These are phyloP conservation scores for Prorocentrum cordatum DNA, from an alignment of 169 alveolate genomes.

Conservation along the genomic window DNA sequence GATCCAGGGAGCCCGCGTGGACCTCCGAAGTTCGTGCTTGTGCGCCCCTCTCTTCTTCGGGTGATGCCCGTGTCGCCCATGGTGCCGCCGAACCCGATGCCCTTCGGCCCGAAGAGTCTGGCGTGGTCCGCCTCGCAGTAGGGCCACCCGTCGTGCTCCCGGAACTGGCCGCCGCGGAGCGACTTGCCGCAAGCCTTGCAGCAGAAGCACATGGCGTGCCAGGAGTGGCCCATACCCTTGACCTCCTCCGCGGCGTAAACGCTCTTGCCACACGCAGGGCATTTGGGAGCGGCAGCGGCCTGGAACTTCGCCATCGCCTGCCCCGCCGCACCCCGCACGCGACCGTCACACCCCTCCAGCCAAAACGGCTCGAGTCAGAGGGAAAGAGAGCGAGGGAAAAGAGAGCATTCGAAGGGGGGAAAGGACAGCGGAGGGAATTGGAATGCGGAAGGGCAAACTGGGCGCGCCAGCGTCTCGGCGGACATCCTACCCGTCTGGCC, in stretches of 20 bases:
- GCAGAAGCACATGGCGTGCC: constrained; percentile 1
- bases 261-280: neutral
- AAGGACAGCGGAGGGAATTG: too few relatives aligned
- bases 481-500: too few relatives aligned
- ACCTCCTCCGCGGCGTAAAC: neutral
- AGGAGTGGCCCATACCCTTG: neutral
- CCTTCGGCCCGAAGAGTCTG: constrained; percentile 1
- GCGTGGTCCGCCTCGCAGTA: constrained; percentile 10
- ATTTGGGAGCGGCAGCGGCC: neutral
- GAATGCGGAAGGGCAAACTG: too few relatives aligned
- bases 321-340: too few relatives aligned
- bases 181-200: constrained; percentile 2
- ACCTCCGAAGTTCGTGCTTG: too few relatives aligned
- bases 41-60: too few relatives aligned
- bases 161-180: neutral
- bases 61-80: neutral
- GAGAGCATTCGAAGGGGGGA: too few relatives aligned
- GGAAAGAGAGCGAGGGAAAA: too few relatives aligned
- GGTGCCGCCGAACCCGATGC: constrained; percentile 1
- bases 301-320: neutral
- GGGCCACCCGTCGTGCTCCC: neutral
- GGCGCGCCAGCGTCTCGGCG: too few relatives aligned
- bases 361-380: too few relatives aligned
- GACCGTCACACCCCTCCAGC: too few relatives aligned
- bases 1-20: too few relatives aligned